Conservation (phyloP, 2,329 filamentous ascomycete species). For the Cytospora piceicola region DNA sequence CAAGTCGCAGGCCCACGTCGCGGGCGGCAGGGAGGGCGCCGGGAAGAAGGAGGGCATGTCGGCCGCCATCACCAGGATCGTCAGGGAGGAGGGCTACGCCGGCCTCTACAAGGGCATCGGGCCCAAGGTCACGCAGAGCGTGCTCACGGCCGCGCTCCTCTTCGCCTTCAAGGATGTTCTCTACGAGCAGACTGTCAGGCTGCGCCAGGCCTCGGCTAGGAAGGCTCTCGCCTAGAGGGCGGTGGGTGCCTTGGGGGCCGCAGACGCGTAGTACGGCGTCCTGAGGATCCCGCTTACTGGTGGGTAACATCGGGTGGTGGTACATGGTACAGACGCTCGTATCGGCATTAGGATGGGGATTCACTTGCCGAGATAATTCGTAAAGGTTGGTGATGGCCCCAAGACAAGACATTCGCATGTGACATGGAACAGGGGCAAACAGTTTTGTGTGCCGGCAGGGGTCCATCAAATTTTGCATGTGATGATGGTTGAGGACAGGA, state of each 20-base stretch:
- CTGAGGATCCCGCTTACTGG: not conserved
- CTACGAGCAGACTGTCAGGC: slow-evolving; percentile 78
- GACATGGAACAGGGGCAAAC: not conserved
- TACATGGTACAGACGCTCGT: not conserved
- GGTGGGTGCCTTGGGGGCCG: not conserved
- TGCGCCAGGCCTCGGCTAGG: slow-evolving; percentile 55
- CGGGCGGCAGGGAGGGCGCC: slow-evolving; percentile 63
- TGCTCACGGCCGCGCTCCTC: slow-evolving; percentile 91
- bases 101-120: slow-evolving; percentile 95
- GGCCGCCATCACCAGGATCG: slow-evolving; percentile 75
- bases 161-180: slow-evolving; percentile 98
- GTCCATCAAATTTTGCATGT: not conserved
- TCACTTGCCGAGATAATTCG: not conserved
- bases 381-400: not conserved
- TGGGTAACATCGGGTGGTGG: not conserved
- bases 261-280: not conserved
- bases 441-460: not conserved
- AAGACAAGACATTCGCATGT: not conserved
- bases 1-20: slow-evolving; percentile 97
- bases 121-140: slow-evolving; percentile 95
- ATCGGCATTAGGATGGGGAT: not conserved
- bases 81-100: slow-evolving; percentile 86
- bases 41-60: slow-evolving; percentile 80
- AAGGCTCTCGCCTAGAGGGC: slow-evolving; percentile 37
- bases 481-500: not conserved